Percentiles rank a stretch among this genome's conserved stretches.
phyloP scores from a whole-genome alignment of 768 basidiomycete genomes.

The Trametes meyenii region DNA sequence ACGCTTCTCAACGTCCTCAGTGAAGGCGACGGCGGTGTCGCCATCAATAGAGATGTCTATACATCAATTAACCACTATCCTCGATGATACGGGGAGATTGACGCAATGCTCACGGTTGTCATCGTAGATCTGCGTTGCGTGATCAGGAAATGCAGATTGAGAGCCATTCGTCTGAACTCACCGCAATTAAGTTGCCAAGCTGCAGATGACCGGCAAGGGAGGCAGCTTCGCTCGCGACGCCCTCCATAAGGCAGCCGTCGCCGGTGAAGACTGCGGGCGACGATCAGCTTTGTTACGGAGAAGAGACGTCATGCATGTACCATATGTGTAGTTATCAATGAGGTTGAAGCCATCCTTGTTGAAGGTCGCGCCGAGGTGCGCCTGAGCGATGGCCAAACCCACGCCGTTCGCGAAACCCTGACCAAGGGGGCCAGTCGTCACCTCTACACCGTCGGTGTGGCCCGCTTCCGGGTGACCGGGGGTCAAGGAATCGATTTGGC shows the following conservation, averaged over 20 bases:
- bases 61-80: constrained; percentile 13
- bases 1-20: constrained; percentile 87
- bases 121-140: constrained; percentile 72
- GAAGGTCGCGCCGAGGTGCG: constrained; percentile 86
- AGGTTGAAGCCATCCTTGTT: constrained; percentile 85
- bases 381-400: constrained; percentile 91
- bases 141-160: constrained; percentile 18
- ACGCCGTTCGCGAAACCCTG: constrained; percentile 95
- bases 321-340: constrained; percentile 88
- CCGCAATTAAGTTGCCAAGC: constrained; percentile 90
- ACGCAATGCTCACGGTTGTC: constrained; percentile 76
- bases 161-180: constrained; percentile 43
- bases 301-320: constrained; percentile 39
- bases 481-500: constrained; percentile 86
- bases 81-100: constrained; percentile 2
- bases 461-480: constrained; percentile 90
- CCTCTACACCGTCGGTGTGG: constrained; percentile 79
- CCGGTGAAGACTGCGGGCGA: constrained; percentile 73
- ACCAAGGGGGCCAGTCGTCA: constrained; percentile 95
- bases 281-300: not conserved
- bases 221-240: constrained; percentile 90
- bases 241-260: constrained; percentile 97
- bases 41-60: constrained; percentile 96
- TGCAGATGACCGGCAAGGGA: constrained; percentile 93
- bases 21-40: constrained; percentile 89